Base-by-base conservation (phyloP, 345 rosid species). In the Dimocarpus longan region DNA sequence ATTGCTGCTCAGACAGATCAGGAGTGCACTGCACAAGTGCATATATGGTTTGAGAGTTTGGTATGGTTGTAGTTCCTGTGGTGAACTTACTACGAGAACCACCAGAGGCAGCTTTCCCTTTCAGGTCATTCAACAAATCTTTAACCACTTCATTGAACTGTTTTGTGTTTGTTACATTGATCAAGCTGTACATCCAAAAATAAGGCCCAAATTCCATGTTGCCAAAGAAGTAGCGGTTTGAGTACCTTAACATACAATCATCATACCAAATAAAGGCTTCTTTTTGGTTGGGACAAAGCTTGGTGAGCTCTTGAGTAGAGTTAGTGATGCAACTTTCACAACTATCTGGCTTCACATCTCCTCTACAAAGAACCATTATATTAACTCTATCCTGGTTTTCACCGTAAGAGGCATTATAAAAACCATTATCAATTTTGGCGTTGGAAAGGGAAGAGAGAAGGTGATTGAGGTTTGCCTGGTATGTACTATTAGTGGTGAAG, bases 161-260 rank as follows among this genome's bases (percentile, higher is more conserved):
- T n/a, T n/a, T n/a, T n/a, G n/a, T n/a, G n/a, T n/a, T 19, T 50
- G 83, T 59, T 19, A 21, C 71, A 15, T 76, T 76, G 0, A 32
- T 32, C 48, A 3, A 0, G 26, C 12, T 75, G 46, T 65, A 75
- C 71, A 66, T 46, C 71, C 15, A 75, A 16, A 46, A 32, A 26
- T 11, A 2, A 39, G 79, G 79, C 19, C 18, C 40, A 10, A 11
- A 52, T 32, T 83, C 88, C 85, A 67, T 74, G 5, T 26, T 66
- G 43, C 86, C 79, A 19, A 66, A 75, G 63, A 68, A 19, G 52
- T 64, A 73, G 42, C 74, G 74, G 72, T 82, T 80, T 2, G 89
- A 84, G 78, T 86, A 84, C 46, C 88, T 74, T 48, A 87, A 65
- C 87, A 81, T 83, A 74, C 90, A 88, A 6, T 73, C 66, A 1